Base-by-base conservation (phyloP, 2,329 filamentous ascomycete genomes). In the Hypoxylon sp. region DNA sequence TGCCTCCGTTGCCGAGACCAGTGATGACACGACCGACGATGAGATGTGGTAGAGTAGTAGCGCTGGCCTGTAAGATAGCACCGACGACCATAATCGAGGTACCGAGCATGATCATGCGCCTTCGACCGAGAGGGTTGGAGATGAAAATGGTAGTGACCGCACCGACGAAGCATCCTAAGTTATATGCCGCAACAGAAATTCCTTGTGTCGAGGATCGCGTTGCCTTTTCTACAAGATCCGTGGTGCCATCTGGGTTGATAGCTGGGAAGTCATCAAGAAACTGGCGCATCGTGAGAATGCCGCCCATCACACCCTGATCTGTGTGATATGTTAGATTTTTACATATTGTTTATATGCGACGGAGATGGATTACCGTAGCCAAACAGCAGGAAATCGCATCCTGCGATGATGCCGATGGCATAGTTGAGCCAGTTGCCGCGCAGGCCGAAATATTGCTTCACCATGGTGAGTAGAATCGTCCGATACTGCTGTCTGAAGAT, bases 241-340 rank as follows among this genome's bases (percentile, higher is more conserved):
- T 75, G 33, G 68, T 63, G 0, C 78, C 74, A 11, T 79, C 74
- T 3, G 84, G 81, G 72, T 87, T 83, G 66, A 87, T 85, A 36
- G 80, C 73, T 0, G 85, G 86, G 68, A 89, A 89, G 14, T 79
- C 77, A 1, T 76, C 71, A 1, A 87, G 79, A 71, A 91, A 92
- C 8, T 83, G 83, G 18, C 84, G 79, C 72, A 94, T 84, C 2
- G 90, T 92, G 60, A 95, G 80, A 68, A 95, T 87, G 60, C 89
- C 89, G 46, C 89, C 91, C 84, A 92, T 93, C 8, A 93, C 89
- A 74, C 91, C 89, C 78, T 91, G 89, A 76, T 93, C 91, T 89
- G 84, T 89, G 84, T 9, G 83, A 78, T 42, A 77, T 81, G 69
- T 54, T 52, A 65, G 60, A 8, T 28, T 55, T 49, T 30, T 48